A percentile compares a stretch with the other conserved stretches of the same genome.
Conservation (phyloP, 495 filamentous ascomycete genomes). For the Aspergillus kassunensis region DNA sequence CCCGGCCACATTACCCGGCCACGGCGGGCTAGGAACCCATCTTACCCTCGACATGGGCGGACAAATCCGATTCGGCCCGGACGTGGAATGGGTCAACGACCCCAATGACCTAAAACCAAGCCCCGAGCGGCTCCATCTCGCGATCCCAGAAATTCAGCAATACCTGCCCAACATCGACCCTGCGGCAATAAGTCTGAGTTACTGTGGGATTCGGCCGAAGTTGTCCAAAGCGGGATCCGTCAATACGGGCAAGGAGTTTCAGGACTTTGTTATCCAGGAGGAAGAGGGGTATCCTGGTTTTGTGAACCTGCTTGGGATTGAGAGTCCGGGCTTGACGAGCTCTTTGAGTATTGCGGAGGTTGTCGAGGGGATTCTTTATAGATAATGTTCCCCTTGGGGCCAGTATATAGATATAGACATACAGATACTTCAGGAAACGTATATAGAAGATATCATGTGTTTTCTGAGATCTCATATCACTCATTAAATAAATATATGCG, state of each 20-base stretch:
- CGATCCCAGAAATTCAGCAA: conserved; percentile 66
- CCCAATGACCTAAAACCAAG: conserved; percentile 52
- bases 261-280: conserved; percentile 79
- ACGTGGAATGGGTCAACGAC: conserved; percentile 86
- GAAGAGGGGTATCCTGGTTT: conserved; percentile 84
- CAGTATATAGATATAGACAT: no score
- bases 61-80: conserved; percentile 85
- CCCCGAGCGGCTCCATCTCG: conserved; percentile 57
- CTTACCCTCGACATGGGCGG: conserved; percentile 87
- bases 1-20: conserved; percentile 74
- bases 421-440: no score
- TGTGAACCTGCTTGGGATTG: conserved; percentile 89
- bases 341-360: conserved; percentile 82
- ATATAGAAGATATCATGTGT: no score
- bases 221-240: conserved; percentile 56
- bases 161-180: conserved; percentile 74
- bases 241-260: conserved; percentile 59
- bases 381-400: conserved; percentile 11
- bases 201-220: conserved; percentile 90
- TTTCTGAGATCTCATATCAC: no score
- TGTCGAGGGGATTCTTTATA: conserved; percentile 73
- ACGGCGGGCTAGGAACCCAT: conserved; percentile 86
- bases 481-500: no score
- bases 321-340: conserved; percentile 91
- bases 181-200: conserved; percentile 70